phyloP scores from a whole-genome alignment of 2,329 filamentous ascomycete genomes.

The Ceratocystis huliohia region DNA sequence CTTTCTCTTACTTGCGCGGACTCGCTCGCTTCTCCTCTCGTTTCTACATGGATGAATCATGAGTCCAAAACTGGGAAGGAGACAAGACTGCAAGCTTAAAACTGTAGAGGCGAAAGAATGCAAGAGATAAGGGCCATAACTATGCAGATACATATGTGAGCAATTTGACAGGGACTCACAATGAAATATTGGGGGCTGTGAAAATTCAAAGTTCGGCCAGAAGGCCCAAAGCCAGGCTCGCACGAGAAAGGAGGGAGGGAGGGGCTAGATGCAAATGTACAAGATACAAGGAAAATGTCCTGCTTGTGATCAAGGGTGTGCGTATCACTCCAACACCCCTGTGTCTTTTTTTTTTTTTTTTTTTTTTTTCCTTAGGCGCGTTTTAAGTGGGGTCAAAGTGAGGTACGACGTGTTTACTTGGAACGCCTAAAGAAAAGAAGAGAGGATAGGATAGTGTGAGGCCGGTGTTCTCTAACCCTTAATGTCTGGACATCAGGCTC shows the following conservation, averaged over 20 bases:
- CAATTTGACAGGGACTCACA: not conserved
- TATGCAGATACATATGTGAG: not conserved
- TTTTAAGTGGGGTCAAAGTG: not conserved
- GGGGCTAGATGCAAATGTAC: not conserved
- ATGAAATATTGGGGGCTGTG: not conserved
- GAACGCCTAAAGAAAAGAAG: not conserved
- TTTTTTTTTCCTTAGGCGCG: not conserved
- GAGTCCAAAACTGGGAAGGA: not conserved
- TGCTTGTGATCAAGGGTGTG: not conserved
- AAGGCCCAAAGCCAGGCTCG: not conserved
- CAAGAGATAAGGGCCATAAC: not conserved
- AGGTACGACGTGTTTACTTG: not conserved
- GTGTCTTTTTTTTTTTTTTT: too few species aligned
- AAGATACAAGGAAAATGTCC: not conserved
- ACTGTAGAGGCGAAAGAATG: not conserved
- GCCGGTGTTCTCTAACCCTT: not conserved
- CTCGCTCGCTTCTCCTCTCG: not conserved
- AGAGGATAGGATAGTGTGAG: too few species aligned
- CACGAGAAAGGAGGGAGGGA: not conserved
- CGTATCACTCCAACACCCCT: not conserved
- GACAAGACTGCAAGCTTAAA: not conserved
- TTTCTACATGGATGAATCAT: not conserved
- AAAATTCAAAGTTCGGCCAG: not conserved
- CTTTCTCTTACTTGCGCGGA: constrained; percentile 2
- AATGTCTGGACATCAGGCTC: too few species aligned